Percentiles rank a stretch among this genome's conserved stretches.
phyloP scores from a whole-genome alignment of 2,329 filamentous ascomycete species.

The Coniochaeta prunicola region DNA sequence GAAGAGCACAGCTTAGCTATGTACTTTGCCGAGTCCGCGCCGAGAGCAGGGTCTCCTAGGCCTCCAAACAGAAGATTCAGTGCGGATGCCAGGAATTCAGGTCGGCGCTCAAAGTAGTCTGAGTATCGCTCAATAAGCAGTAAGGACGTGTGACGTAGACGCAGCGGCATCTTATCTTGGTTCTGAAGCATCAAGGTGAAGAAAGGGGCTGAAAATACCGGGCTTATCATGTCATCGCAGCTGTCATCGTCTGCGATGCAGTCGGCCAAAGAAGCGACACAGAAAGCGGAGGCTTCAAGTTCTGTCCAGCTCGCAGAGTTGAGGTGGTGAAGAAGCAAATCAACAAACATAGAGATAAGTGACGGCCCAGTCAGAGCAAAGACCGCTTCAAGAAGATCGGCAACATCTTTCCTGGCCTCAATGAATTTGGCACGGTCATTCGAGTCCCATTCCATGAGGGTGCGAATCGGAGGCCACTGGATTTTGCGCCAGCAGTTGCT shows the following conservation, averaged over 20 bases:
- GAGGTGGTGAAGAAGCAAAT: slow-evolving; percentile 44
- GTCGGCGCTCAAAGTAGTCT: slow-evolving; percentile 67
- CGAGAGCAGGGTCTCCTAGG: slow-evolving; percentile 54
- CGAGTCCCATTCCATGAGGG: slow-evolving; percentile 61
- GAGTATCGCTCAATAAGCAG: slow-evolving; percentile 66
- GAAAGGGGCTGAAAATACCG: slow-evolving; percentile 55
- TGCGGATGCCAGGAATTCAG: slow-evolving; percentile 59
- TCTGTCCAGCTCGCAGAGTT: slow-evolving; percentile 45
- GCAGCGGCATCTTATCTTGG: slow-evolving; percentile 47
- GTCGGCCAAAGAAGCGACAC: slow-evolving; percentile 60
- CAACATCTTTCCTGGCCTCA: slow-evolving; percentile 71
- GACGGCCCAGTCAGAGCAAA: slow-evolving; percentile 54
- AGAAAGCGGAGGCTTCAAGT: slow-evolving; percentile 55
- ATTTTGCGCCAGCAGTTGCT: slow-evolving; percentile 63
- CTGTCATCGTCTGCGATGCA: slow-evolving; percentile 50
- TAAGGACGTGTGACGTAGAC: slow-evolving; percentile 61
- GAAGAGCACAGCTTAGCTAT: slow-evolving; percentile 70
- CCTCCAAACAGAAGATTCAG: slow-evolving; percentile 69
- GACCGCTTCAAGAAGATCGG: slow-evolving; percentile 66
- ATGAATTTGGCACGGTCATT: slow-evolving; percentile 60
- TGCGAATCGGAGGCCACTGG: slow-evolving; percentile 53
- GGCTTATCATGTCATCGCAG: slow-evolving; percentile 50
- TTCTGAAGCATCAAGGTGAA: slow-evolving; percentile 46
- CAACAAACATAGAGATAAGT: slow-evolving; percentile 49
- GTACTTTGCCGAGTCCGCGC: slow-evolving; percentile 64